Base-by-base conservation (phyloP, 345 rosid species). In the Gossypium bickii region DNA sequence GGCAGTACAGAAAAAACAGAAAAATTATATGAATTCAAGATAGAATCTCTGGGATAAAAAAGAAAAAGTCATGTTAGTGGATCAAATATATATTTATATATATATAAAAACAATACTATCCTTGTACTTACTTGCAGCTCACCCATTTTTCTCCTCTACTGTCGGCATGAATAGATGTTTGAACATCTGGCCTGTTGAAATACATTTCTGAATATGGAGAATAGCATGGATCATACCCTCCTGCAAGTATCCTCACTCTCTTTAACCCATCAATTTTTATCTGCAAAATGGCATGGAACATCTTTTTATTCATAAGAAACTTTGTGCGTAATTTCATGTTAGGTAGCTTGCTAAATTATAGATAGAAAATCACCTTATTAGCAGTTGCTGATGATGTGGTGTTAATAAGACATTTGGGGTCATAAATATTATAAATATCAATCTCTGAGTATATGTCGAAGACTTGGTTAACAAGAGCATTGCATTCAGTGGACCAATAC, bases 361-460 rank as follows among this genome's bases (percentile, higher is more conserved):
- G 38, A 18, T 4, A 3, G 18, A 12, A 6, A 47, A 12, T 67
- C 34, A 68, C 72, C 81, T 55, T 45, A 12, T 16, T 29, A 38
- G 13, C 45, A 41, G 59, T 63, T 12, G 20, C 2, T 16, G 80
- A 78, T 55, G 60, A 59, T 7, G 85, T 76, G 69, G 58, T 72
- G 47, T 76, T 81, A 43, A 69, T 38, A 22, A 77, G 75, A 75
- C 93, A 89, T 48, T 45, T 71, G 4, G 93, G 89, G 74, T 87
- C 87, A 73, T 87, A 89, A 59, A 89, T 81, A 72, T 87, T 86
- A 76, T 87, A 89, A 59, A 86, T 83, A 80, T 89, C 91, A 12
- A 89, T 85, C 74, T 87, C 89, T n/a, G 59, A 47, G 76, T 86
- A 87, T 43, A 75, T 49, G 24, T 43, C 38, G 51, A 84, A 87